phyloP scores from a whole-genome alignment of 345 rosid genomes.

The Durio zibethinus region DNA sequence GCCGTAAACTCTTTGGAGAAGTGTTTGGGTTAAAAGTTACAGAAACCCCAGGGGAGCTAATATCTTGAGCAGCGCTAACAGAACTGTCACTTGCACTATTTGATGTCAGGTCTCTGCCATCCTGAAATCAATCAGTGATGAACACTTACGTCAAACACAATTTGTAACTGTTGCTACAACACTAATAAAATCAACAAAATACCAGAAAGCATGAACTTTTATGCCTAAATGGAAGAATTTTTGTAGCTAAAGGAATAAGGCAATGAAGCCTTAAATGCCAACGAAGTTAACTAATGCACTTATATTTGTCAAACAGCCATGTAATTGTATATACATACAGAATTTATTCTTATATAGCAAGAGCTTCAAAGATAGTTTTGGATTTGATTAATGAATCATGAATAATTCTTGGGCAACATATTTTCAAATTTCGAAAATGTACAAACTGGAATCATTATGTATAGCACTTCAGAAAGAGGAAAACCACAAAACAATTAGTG shows the following conservation, averaged over 20 bases:
- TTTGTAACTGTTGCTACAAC: background rate
- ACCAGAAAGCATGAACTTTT: background rate
- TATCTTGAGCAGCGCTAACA: slow-evolving; percentile 58
- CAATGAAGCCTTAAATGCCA: background rate
- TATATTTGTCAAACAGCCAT: background rate
- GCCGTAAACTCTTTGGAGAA: slow-evolving; percentile 51
- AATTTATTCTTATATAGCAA: background rate
- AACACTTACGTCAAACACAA: slow-evolving; percentile 6
- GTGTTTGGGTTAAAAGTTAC: slow-evolving; percentile 40
- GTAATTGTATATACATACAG: background rate
- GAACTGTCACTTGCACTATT: slow-evolving; percentile 84
- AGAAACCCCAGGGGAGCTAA: slow-evolving; percentile 58
- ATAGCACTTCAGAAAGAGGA: slow-evolving; percentile 1
- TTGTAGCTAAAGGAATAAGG: background rate
- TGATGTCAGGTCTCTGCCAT: slow-evolving; percentile 75
- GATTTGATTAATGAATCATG: background rate
- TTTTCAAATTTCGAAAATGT: background rate
- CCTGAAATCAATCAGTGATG: slow-evolving; percentile 48
- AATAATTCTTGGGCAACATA: background rate
- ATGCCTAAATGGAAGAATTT: background rate
- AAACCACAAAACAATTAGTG: background rate
- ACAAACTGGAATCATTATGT: background rate
- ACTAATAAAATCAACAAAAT: slow-evolving; percentile 3
- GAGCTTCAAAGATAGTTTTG: background rate
- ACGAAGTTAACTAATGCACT: too few relatives aligned